These are phyloP conservation scores for Spiraea crenata DNA, from an alignment of 331 rosid species.

Conservation along the genomic window DNA sequence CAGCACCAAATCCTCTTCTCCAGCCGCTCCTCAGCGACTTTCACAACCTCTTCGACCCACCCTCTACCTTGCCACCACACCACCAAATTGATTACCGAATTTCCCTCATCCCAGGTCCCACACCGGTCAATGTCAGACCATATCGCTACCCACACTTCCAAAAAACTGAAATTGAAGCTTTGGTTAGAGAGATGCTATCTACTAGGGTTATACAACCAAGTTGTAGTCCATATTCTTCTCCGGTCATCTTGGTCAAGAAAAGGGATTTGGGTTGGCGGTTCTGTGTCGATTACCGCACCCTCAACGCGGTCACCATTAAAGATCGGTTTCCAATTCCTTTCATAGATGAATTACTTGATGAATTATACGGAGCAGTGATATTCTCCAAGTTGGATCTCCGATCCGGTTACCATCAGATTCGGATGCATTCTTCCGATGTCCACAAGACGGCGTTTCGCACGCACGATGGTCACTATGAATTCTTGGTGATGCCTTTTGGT, in stretches of 20 bases:
- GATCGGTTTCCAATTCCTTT: not conserved
- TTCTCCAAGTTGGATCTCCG: not conserved
- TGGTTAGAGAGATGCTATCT: not conserved
- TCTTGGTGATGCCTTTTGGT: not conserved
- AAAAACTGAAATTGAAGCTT: not conserved
- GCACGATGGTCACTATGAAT: not conserved
- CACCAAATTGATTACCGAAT: not conserved
- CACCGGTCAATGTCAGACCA: not conserved
- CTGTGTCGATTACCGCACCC: not conserved
- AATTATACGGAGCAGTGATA: not conserved
- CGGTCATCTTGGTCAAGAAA: not conserved
- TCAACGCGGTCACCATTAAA: not conserved
- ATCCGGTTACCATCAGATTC: not conserved
- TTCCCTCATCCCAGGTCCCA: not conserved
- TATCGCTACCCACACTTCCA: not conserved
- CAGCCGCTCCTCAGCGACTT: not conserved
- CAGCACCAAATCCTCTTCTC: not conserved
- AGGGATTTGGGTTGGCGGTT: not conserved
- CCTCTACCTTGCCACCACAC: not conserved
- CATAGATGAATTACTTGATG: not conserved
- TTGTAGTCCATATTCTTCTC: not conserved
- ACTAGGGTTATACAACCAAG: rapidly evolving
- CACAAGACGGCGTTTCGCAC: not conserved
- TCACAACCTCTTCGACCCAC: not conserved
- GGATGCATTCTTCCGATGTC: not conserved